A percentile compares a stretch with the other conserved stretches of the same genome.
These are phyloP conservation scores for Xylariaceae sp. DNA, from an alignment of 2,329 filamentous ascomycete genomes.

Conservation along the genomic window DNA sequence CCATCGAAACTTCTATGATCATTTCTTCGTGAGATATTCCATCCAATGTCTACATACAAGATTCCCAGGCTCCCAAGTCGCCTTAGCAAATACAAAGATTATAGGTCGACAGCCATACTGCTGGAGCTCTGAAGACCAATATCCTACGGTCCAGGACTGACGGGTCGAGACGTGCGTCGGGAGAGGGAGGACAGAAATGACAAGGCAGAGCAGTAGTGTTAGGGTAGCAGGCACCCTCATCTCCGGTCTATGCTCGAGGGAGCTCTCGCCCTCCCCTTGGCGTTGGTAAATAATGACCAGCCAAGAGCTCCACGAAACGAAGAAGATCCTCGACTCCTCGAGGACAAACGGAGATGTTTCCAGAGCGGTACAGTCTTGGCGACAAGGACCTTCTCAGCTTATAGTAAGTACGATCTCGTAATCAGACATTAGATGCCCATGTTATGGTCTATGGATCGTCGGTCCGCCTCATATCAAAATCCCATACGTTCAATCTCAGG, in stretches of 20 bases:
- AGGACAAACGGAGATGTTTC: too few relatives aligned
- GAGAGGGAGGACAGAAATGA: constrained; percentile 7
- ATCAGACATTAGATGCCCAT: too few relatives aligned
- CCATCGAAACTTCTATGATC: neutral
- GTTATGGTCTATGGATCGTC: too few relatives aligned
- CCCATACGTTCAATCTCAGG: too few relatives aligned
- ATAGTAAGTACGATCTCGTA: too few relatives aligned
- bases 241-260: neutral
- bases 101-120: constrained; percentile 25
- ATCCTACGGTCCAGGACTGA: constrained; percentile 24
- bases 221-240: constrained; percentile 1
- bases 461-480: too few relatives aligned
- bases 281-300: too few relatives aligned
- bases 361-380: too few relatives aligned
- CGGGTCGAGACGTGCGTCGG: constrained; percentile 12
- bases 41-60: constrained; percentile 16
- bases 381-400: too few relatives aligned
- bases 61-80: constrained; percentile 28
- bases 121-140: constrained; percentile 23
- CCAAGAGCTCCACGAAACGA: too few relatives aligned
- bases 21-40: neutral
- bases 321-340: too few relatives aligned
- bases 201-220: constrained; percentile 7
- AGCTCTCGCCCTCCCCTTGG: too few relatives aligned
- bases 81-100: constrained; percentile 29